Percentiles rank a stretch among this genome's conserved stretches.
Conservation (phyloP, 2,329 filamentous ascomycete species). For the Westerdykella aurantiaca region DNA sequence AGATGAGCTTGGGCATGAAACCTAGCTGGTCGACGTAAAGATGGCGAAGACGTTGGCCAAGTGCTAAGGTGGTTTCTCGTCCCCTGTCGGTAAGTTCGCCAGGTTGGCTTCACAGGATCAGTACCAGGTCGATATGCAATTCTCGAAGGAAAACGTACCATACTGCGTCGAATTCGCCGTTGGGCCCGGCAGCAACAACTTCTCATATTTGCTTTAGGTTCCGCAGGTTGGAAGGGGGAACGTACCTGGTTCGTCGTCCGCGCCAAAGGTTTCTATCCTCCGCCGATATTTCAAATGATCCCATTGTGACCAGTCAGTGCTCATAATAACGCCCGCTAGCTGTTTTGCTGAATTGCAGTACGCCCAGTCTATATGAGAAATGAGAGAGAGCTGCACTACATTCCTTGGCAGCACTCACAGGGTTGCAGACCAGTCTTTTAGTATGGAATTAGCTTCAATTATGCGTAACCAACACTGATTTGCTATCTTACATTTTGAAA, state of each 20-base stretch:
- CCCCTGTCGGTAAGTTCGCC: slow-evolving; percentile 49
- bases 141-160: slow-evolving; percentile 55
- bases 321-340: slow-evolving; percentile 58
- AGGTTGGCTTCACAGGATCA: slow-evolving; percentile 30
- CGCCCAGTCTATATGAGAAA: slow-evolving; percentile 61
- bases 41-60: slow-evolving; percentile 44
- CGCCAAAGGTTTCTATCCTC: slow-evolving; percentile 75
- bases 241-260: slow-evolving; percentile 50
- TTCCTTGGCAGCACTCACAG: slow-evolving; percentile 18
- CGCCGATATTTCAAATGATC: slow-evolving; percentile 59
- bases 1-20: slow-evolving; percentile 44
- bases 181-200: slow-evolving; percentile 61
- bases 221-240: neutral
- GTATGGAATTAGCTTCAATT: neutral
- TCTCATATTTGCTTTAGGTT: slow-evolving; percentile 3
- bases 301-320: slow-evolving; percentile 50
- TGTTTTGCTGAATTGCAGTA: slow-evolving; percentile 77
- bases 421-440: slow-evolving; percentile 28
- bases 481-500: slow-evolving; percentile 66
- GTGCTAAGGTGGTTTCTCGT: slow-evolving; percentile 44
- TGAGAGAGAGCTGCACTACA: slow-evolving; percentile 8
- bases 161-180: slow-evolving; percentile 67
- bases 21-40: slow-evolving; percentile 47
- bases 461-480: neutral
- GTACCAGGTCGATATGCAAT: neutral